A percentile compares a stretch with the other conserved stretches of the same genome.
Conservation (phyloP, 2,329 filamentous ascomycete genomes). For the Fusarium pilosicola region DNA sequence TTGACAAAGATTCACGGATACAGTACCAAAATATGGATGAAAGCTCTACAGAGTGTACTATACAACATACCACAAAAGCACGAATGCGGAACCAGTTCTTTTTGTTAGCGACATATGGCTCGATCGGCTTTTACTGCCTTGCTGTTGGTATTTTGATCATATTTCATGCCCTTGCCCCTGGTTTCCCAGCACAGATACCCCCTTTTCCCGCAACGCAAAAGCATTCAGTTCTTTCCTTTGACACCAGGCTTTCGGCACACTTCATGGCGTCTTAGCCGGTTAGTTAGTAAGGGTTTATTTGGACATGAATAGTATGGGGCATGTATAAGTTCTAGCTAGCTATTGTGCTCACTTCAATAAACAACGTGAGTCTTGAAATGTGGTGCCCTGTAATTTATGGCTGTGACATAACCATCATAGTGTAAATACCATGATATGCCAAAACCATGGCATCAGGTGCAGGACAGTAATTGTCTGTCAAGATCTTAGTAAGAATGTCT, state of each 20-base stretch:
- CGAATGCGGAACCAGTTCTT: not conserved
- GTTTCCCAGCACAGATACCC: constrained; percentile 26
- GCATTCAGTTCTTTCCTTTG: not conserved
- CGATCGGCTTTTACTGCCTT: not conserved
- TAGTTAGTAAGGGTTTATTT: not conserved
- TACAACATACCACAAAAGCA: not conserved
- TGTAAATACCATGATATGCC: too few species aligned
- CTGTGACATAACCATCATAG: not conserved
- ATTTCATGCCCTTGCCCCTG: not conserved
- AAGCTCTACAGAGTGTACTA: constrained; percentile 18
- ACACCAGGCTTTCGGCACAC: not conserved
- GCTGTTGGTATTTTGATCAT: constrained; percentile 5
- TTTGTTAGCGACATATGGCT: constrained; percentile 16
- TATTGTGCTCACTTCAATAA: not conserved
- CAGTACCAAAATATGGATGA: not conserved
- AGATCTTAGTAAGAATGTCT: not conserved
- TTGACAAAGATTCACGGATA: not conserved
- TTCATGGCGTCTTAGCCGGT: constrained; percentile 8
- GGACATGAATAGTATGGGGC: constrained; percentile 8
- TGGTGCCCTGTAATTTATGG: not conserved
- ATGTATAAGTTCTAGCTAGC: constrained; percentile 20
- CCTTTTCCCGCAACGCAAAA: not conserved
- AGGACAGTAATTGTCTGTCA: not conserved
- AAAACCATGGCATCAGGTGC: not conserved
- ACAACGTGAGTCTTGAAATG: not conserved